Evolutionary conservation across 2,329 filamentous ascomycete species (phyloP), one percentile per base, ranked within the genome.

Genomic region (Calonectria pseudoreteaudii): DNA sequence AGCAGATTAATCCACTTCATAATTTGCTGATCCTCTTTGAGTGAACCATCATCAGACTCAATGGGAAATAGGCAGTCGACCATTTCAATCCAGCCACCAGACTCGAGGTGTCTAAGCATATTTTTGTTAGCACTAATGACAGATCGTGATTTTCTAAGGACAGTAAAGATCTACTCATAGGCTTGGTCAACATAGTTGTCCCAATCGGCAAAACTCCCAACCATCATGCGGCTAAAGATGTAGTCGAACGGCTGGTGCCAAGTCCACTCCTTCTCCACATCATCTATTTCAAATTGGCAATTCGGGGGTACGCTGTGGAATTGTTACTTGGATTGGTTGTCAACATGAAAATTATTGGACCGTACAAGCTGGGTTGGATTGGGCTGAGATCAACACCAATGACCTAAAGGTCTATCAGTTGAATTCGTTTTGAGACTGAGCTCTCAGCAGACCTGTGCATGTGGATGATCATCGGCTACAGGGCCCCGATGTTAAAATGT

Each of bases 81-180:
- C 0, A 78, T 56, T 52, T 78, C 76, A 3, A 78, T n/a, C 76
- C 73, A 78, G 2, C 76, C 76, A 9, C 76, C 75, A 1, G 75
- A 60, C 8, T 77, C 53, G 0, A 78, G 9, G 8, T 65, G 47
- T 0, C 76, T 78, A 49, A 49, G 10, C 10, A 31, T 10, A 10
- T 9, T 34, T 11, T 9, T 34, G 10, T 34, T 34, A 34, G 31
- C 31, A 34, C 8, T 10, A 9, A 34, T 11, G 6, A 34, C 31
- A 10, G 8, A 10, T 2, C 31, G 11, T 10, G 11, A 34, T 2
- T 2, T 34, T 34, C 11, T 9, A 34, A 34, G 10, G 11, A 4
- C 14, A 41, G 16, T 28, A 34, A 30, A 41, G 1, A 28, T 70
- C 36, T 53, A 77, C 75, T 73, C 52, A 8, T 30, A 77, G 23